phyloP scores from a whole-genome alignment of 495 filamentous ascomycete genomes.

The Pyrenula massariospora region DNA sequence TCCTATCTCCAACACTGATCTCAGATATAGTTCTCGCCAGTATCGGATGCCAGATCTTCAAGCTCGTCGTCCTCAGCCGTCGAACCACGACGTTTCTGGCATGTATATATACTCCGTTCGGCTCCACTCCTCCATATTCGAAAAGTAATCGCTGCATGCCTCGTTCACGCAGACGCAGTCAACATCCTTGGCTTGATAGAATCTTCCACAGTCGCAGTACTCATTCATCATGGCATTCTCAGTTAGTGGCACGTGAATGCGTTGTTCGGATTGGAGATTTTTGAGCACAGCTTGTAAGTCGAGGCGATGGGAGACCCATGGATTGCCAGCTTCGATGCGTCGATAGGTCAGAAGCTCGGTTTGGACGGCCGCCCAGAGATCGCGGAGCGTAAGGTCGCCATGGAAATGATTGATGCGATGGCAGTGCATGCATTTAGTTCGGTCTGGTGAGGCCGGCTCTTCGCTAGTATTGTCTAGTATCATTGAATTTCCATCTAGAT shows the following conservation, averaged over 20 bases:
- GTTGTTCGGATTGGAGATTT: conserved; percentile 4
- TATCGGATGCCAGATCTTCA: no score
- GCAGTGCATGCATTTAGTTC: conserved; percentile 1
- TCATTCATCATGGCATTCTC: conserved; percentile 13
- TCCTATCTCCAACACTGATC: no score
- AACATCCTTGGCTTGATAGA: conserved; percentile 1
- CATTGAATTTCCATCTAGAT: conserved; percentile 2
- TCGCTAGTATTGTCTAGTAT: neutral
- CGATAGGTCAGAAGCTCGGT: conserved; percentile 17
- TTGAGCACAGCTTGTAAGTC: conserved; percentile 2
- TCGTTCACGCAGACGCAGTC: conserved; percentile 7
- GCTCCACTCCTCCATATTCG: conserved; percentile 15
- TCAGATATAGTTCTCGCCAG: no score
- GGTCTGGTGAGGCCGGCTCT: neutral
- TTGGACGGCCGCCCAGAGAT: conserved; percentile 14
- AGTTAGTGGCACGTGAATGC: conserved; percentile 6
- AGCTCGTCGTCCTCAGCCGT: no score
- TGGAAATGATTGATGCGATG: conserved; percentile 8
- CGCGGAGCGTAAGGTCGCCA: conserved; percentile 7
- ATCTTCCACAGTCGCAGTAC: conserved; percentile 12
- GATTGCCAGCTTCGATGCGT: conserved; percentile 11
- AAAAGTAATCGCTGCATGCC: conserved; percentile 11
- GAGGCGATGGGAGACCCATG: conserved; percentile 12
- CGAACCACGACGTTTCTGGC: no score
- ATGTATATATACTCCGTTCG: conserved; percentile 1